Base-by-base conservation (phyloP, 176 grass and related monocot species). In the Triticum dicoccoides region DNA sequence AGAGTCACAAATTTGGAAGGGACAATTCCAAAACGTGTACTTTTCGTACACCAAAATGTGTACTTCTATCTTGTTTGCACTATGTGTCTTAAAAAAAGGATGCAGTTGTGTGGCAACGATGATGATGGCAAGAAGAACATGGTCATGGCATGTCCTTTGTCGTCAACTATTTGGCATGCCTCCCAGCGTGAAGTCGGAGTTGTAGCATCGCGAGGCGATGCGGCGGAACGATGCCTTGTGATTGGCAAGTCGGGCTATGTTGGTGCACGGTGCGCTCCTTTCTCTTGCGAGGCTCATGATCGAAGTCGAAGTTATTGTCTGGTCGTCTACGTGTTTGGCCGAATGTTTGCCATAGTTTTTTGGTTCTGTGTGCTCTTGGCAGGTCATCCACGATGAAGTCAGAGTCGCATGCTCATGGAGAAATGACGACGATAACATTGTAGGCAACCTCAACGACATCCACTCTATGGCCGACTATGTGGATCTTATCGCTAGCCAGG, bases 371-470 rank as follows among this genome's bases (percentile, higher is more conserved):
- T 58, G 18, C 5, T 58, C 18, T 58, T 58, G 18, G 2, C 3
- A 58, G 54, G 0, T 21, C 18, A 2, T 58, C 6, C 17, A 58
- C 2, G 52, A 0, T 3, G 14, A 58, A 58, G 17, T 58, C 0
- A 0, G 1, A 21, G 18, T 20, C 6, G 6, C 18, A 2, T 58
- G 54, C 5, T 58, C 0, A 0, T 1, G 5, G 5, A 9, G 7
- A 59, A 21, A 0, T 59, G 18, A 21, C 0, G 2, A 21, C 0
- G 2, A 58, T 8, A 5, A 4, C 54, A 21, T 20, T 8, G 18
- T 21, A 59, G 15, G 5, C 45, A 49, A 49, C 4, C 45, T 49
- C 45, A 49, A 49, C 12, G 3, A 49, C 44, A 2, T 47, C 44
- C 44, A 47, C 10, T 45, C 9, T 45, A 45, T 1, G 2, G 11